Percentiles rank a stretch among this genome's conserved stretches.
Evolutionary conservation across 768 basidiomycete species (phyloP).

Genomic region (Auricularia sp.): DNA sequence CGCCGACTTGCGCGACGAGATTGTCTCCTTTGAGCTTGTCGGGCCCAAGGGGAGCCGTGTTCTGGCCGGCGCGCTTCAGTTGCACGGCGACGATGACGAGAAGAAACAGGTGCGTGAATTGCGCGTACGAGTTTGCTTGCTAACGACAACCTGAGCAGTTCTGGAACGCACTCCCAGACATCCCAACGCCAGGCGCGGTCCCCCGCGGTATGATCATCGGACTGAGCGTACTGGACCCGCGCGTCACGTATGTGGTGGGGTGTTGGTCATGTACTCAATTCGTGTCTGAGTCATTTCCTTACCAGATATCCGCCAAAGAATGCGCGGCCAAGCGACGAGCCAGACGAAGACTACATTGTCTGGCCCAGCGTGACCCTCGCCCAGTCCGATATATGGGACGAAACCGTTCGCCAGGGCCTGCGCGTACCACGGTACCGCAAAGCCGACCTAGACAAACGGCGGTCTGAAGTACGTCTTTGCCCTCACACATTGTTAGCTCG

Average conservation of each 20-base stretch:
- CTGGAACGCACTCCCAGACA: conserved; percentile 51
- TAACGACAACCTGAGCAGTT: conserved; percentile 33
- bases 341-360: conserved; percentile 22
- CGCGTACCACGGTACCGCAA: conserved; percentile 64
- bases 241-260: conserved; percentile 52
- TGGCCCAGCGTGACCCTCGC: conserved; percentile 54
- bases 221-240: conserved; percentile 74
- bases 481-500: conserved; percentile 1
- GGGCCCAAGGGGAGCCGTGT: conserved; percentile 78
- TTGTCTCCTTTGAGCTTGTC: conserved; percentile 83
- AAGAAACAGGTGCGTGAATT: not conserved
- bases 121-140: not conserved
- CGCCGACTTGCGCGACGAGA: conserved; percentile 55
- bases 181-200: conserved; percentile 57
- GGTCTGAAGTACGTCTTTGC: conserved; percentile 46
- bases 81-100: not conserved
- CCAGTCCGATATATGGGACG: conserved; percentile 66
- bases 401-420: conserved; percentile 38
- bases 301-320: conserved; percentile 79
- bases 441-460: conserved; percentile 76
- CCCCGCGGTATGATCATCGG: conserved; percentile 72
- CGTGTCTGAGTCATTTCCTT: not conserved
- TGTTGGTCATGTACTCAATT: not conserved
- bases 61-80: conserved; percentile 25
- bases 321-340: conserved; percentile 33